Conservation (phyloP, 2,329 filamentous ascomycete species). For the Venturia pyrina region DNA sequence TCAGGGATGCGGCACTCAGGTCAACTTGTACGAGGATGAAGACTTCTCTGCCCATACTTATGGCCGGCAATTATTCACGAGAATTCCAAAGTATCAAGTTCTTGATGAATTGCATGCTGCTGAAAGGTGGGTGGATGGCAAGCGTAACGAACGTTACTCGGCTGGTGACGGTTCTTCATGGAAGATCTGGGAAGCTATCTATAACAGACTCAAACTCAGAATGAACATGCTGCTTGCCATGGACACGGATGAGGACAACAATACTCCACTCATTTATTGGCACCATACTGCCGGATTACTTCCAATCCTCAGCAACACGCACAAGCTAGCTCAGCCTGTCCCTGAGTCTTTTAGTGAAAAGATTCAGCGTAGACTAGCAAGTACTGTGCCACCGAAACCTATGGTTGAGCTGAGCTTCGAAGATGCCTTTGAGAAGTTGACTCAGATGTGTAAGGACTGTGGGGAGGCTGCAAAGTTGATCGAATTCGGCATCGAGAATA, state of each 20-base stretch:
- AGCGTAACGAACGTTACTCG: background rate
- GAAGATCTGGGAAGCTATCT: slow-evolving; percentile 45
- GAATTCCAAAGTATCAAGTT: slow-evolving; percentile 49
- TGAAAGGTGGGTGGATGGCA: background rate
- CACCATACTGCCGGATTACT: slow-evolving; percentile 33
- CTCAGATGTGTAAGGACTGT: slow-evolving; percentile 56
- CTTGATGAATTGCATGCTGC: slow-evolving; percentile 28
- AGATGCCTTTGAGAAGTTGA: slow-evolving; percentile 60
- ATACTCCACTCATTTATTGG: slow-evolving; percentile 21
- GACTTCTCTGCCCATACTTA: slow-evolving; percentile 94
- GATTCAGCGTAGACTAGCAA: slow-evolving; percentile 82
- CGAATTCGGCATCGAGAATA: slow-evolving; percentile 6
- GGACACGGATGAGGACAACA: slow-evolving; percentile 22
- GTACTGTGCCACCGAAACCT: slow-evolving; percentile 84
- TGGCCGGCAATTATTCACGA: slow-evolving; percentile 63
- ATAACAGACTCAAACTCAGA: slow-evolving; percentile 56
- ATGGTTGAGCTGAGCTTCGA: slow-evolving; percentile 70
- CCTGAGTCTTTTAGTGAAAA: slow-evolving; percentile 80
- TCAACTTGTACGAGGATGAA: slow-evolving; percentile 95
- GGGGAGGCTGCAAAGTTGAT: slow-evolving; percentile 38
- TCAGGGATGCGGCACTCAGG: slow-evolving; percentile 38
- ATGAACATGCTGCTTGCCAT: slow-evolving; percentile 49
- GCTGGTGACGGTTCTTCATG: slow-evolving; percentile 24
- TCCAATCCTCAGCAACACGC: slow-evolving; percentile 47
- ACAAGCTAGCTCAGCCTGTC: slow-evolving; percentile 53